Conservation (phyloP, 345 rosid species). For the Cardamine chenopodiifolia region DNA sequence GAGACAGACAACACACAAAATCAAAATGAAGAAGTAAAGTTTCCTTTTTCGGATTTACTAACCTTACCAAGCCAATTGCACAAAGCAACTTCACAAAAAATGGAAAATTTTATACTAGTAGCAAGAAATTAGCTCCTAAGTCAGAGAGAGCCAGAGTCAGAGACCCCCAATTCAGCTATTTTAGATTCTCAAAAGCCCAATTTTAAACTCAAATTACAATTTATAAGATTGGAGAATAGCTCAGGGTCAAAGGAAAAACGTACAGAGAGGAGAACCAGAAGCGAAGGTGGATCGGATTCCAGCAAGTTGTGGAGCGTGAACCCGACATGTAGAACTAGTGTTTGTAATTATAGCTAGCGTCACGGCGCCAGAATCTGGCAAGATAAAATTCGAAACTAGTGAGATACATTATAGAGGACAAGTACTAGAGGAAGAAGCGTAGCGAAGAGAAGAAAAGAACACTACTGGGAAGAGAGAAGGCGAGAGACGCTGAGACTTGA, state of each 20-base stretch:
- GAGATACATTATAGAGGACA: conserved; percentile 18
- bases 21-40: background rate
- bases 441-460: conserved; percentile 9
- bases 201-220: background rate
- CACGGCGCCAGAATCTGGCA: conserved; percentile 48
- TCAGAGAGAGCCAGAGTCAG: background rate
- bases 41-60: background rate
- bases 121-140: background rate
- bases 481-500: conserved; percentile 62
- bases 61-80: background rate
- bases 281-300: conserved; percentile 51
- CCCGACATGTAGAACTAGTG: conserved; percentile 30
- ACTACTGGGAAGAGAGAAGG: conserved; percentile 62
- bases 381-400: conserved; percentile 24
- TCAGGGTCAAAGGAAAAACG: background rate
- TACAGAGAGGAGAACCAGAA: conserved; percentile 70
- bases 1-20: conserved; percentile 18
- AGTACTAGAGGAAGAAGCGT: background rate
- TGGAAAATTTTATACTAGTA: background rate
- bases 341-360: conserved; percentile 37
- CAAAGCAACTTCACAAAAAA: background rate
- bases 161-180: background rate
- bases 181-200: background rate
- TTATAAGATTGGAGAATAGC: background rate
- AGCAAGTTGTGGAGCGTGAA: conserved; percentile 44